Base-by-base conservation (phyloP, 2,329 filamentous ascomycete species). In the Monosporascus sp. region DNA sequence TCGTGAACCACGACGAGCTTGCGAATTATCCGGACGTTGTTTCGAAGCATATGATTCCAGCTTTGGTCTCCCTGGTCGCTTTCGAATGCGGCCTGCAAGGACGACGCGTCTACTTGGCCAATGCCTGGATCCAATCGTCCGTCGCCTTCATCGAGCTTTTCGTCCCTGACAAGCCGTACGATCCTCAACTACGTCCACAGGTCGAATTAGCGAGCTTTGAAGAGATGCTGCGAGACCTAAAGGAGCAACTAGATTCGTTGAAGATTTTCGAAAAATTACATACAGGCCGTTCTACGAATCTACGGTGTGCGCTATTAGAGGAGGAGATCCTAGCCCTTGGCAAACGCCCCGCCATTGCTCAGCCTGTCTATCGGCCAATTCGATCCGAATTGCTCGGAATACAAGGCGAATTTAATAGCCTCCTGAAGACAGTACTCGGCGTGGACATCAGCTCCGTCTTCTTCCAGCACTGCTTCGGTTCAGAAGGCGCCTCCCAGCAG, bases 81-180 rank as follows among this genome's bases (percentile, higher is more conserved):
- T 68, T 71, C 9, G 64, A 61, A 37, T 63, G 62, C 48, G 58
- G 62, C 1, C 54, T 53, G n/a, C 50, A 45, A 7, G 50, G 49
- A 5, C 60, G 66, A 48, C 59, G 61, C 17, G 59, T 63, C 2
- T 68, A 70, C 49, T 71, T 77, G 20, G 79, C 82, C 20, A 70
- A 87, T 22, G 86, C 88, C 5, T 94, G 92, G 83, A 78, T 91
- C 27, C 78, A 87, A 49, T 84, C 96, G 55, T 87, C 89, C 2
- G 71, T 92, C 20, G 85, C 86, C 17, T 82, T 87, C 39, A 76
- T 97, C 47, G 81, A 82, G 56, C 77, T 97, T 2, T 97, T 93
- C 64, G 84, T 97, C 2, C 92, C 95, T 0, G 87, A 96, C 68
- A 85, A 87, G 59, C 81, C 88, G 3, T 94, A 93, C 63, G 94